Base-by-base conservation (phyloP, 805 yeast genomes). In the Tetrapisispora fleetii region DNA sequence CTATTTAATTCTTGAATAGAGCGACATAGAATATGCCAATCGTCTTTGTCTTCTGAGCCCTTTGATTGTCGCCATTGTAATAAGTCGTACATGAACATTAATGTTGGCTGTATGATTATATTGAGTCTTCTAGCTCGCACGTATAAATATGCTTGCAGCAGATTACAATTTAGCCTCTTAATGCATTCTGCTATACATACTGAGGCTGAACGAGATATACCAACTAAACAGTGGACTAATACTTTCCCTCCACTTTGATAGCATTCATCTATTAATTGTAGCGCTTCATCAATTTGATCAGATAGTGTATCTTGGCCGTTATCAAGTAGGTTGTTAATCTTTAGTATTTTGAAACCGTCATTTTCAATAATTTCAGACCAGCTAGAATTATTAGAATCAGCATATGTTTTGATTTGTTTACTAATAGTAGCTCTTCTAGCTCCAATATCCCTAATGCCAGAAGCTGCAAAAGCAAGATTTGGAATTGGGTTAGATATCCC, bases 181-280 rank as follows among this genome's bases (percentile, higher is more conserved):
- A 91, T 90, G 37, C 87, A 91, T 61, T 89, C 97, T 1, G 96
- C 96, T 55, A 91, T 91, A 56, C 95, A 91, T 11, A 91, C 95
- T 0, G 97, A 87, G 0, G 97, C 98, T 2, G 95, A 86, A 48
- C 98, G 71, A 0, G 96, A 86, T 3, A 91, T 98, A 0, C 98
- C 98, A 43, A 88, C 97, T 60, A 95, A 85, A 58, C 98, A 91
- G 64, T 91, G 98, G 11, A 91, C 90, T 51, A 91, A 70, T 2
- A 82, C 79, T 42, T 76, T 77, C 21, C 78, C 78, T 36, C 67
- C 67, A 1, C 55, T 54, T 19, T 63, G 54, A 53, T 70, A 68
- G 18, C 78, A 77, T 27, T 72, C 74, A 47, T 85, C 83, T 46
- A 89, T 77, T 58, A 80, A 86, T 1, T 75, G 69, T 38, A 91